These are phyloP conservation scores for Solanum sparsipilum DNA, from an alignment of 257 asterid genomes.

Conservation along the genomic window DNA sequence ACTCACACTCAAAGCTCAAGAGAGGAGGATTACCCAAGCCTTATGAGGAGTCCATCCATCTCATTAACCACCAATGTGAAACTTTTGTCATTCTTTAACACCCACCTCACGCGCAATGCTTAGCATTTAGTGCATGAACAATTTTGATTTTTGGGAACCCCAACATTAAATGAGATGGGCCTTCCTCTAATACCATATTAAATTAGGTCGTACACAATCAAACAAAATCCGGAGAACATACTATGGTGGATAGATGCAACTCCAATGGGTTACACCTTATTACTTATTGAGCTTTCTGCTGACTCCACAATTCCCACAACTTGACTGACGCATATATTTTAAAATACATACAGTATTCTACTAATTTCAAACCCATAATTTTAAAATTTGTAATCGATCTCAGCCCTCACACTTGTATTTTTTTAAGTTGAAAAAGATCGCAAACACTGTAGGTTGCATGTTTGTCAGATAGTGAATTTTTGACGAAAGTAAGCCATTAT, in stretches of 20 bases:
- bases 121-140: too few species aligned
- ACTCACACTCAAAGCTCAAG: too few species aligned
- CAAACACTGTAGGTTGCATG: background rate
- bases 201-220: background rate
- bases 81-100: too few species aligned
- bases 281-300: background rate
- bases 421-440: background rate
- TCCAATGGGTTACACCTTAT: background rate
- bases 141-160: too few species aligned
- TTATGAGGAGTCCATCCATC: too few species aligned
- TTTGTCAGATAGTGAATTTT: background rate
- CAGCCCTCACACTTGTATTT: too few species aligned
- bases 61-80: too few species aligned
- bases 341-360: background rate
- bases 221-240: background rate
- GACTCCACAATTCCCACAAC: background rate
- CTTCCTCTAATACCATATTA: too few species aligned
- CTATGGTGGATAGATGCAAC: background rate
- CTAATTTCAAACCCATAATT: background rate
- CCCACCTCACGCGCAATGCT: too few species aligned
- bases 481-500: too few species aligned
- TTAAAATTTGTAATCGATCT: background rate
- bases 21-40: too few species aligned
- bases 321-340: background rate
- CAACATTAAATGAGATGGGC: too few species aligned